Conservation (phyloP, 2,329 filamentous ascomycete species). For the Salinomyces thailandicus region DNA sequence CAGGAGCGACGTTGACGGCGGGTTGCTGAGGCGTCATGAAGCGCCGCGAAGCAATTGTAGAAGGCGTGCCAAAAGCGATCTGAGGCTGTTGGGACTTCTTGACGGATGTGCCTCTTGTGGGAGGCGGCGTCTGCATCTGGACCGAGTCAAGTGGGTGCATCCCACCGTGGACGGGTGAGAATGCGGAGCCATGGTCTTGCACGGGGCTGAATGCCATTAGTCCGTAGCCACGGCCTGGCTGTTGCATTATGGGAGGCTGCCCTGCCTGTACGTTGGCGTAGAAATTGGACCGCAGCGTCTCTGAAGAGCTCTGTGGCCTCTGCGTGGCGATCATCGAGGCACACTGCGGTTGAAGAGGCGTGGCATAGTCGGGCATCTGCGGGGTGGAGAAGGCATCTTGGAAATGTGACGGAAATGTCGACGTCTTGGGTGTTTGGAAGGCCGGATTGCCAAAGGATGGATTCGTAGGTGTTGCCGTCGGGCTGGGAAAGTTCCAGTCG, state of each 20-base stretch:
- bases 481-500: conserved; percentile 42
- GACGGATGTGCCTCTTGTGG: conserved; percentile 45
- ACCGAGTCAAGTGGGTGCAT: conserved; percentile 24
- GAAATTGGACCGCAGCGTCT: conserved; percentile 19
- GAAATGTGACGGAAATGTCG: conserved; percentile 35
- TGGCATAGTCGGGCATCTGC: conserved; percentile 32
- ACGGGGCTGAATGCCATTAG: conserved; percentile 10
- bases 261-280: conserved; percentile 17
- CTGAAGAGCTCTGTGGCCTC: conserved; percentile 15
- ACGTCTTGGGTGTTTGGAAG: conserved; percentile 37
- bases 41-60: conserved; percentile 23
- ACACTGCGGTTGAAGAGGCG: conserved; percentile 21
- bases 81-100: conserved; percentile 34
- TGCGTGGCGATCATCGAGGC: conserved; percentile 19
- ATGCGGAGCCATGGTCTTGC: conserved; percentile 1
- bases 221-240: conserved; percentile 9
- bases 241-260: conserved; percentile 8
- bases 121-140: conserved; percentile 52
- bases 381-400: conserved; percentile 42
- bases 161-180: conserved; percentile 8
- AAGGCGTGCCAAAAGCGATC: conserved; percentile 33
- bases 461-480: conserved; percentile 39
- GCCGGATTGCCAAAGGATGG: conserved; percentile 27
- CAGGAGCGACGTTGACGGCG: conserved; percentile 3
- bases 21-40: conserved; percentile 22